Conservation (phyloP, 2,329 filamentous ascomycete genomes). For the Knufia petricola region DNA sequence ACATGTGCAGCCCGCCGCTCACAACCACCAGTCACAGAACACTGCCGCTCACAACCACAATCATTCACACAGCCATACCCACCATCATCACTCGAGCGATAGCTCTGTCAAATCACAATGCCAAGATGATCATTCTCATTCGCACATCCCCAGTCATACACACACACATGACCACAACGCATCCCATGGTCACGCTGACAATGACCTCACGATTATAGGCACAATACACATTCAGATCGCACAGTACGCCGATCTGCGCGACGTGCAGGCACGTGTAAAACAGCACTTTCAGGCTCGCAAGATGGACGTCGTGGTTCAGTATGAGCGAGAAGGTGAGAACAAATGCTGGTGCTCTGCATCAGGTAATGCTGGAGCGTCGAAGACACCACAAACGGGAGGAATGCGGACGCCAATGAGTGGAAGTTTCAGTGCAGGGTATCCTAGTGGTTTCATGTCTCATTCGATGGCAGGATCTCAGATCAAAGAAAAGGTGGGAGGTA, state of each 20-base stretch:
- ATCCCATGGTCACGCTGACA: conserved; percentile 5
- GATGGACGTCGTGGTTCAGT: conserved; percentile 77
- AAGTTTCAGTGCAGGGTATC: conserved; percentile 3
- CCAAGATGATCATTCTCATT: conserved; percentile 24
- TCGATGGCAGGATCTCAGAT: background rate
- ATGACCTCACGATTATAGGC: conserved; percentile 53
- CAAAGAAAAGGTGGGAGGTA: background rate
- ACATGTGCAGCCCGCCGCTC: conserved; percentile 20
- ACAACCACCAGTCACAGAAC: conserved; percentile 18
- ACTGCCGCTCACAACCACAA: conserved; percentile 23
- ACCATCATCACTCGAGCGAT: conserved; percentile 11
- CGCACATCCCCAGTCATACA: conserved; percentile 11
- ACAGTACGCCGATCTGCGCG: conserved; percentile 63
- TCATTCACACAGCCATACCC: conserved; percentile 22
- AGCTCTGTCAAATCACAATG: background rate
- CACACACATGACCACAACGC: conserved; percentile 24
- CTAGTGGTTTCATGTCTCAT: conserved; percentile 1
- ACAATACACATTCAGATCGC: conserved; percentile 79
- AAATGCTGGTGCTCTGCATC: conserved; percentile 48
- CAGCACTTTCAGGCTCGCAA: conserved; percentile 60
- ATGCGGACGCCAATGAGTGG: conserved; percentile 6
- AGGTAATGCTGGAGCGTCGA: background rate
- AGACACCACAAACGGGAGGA: conserved; percentile 7
- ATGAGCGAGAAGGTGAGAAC: conserved; percentile 71
- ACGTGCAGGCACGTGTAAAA: conserved; percentile 68